Evolutionary conservation across 768 basidiomycete genomes (phyloP), one percentile per base, ranked within the genome.

Genomic region (Chalciporus chontae): DNA sequence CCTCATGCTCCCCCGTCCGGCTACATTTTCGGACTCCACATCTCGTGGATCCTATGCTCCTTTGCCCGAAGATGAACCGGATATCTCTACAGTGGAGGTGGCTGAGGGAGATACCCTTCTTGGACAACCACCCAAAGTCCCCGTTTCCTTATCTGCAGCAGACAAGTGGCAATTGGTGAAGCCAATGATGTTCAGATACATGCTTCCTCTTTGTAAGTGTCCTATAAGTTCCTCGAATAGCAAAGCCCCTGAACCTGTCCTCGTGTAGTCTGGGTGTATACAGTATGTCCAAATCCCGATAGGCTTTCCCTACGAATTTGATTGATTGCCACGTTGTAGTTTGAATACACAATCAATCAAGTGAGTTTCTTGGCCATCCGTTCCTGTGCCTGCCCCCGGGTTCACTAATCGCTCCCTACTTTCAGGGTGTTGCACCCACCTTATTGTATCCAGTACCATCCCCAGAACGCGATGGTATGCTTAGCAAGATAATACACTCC

Each of bases 341-440:
- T 92, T 45, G 92, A 94, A 66, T 94, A 94, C 63, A 91, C 87
- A 2, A 94, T 94, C 56, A 94, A 94, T 62, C 89, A 91, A 70
- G 87, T 81, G 51, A 19, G 69, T 43, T 3, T n/a, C 40, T 15
- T 19, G 7, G 5, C 23, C 23, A 27, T 31, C 26, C 24, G 24
- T n/a, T 32, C 13, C 24, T 40, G 14, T 9, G 1, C 8, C 31
- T 13, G 26, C n/a, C n/a, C n/a, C n/a, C 36, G 40, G 13, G 34
- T 27, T 45, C 13, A 29, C 47, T 56, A 18, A 52, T 40, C 14
- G 2, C 4, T 32, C 40, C 8, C 26, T 15, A 29, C 19, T 5
- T 5, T 10, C 51, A 92, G 84, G 95, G 95, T 27, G 82, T 97
- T 8, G 78, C 91, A 15, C 94, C 95, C 1, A 95, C 93, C 0